A percentile compares a stretch with the other conserved stretches of the same genome.
phyloP scores from a whole-genome alignment of 1,284 basidiomycete species.

The Ustilago hordei region DNA sequence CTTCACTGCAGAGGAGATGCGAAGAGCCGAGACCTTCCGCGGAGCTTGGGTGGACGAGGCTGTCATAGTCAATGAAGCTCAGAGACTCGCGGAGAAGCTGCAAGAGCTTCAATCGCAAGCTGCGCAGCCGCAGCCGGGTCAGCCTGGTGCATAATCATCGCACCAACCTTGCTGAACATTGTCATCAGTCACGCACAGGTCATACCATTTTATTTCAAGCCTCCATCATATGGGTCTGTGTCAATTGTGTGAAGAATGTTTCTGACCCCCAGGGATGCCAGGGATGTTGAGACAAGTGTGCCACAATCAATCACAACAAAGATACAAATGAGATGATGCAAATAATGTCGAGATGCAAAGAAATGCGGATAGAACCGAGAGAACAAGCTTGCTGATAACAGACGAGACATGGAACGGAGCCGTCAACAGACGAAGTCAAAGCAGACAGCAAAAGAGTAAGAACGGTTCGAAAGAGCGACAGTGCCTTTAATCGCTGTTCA shows the following conservation, averaged over 20 bases:
- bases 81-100: slow-evolving; percentile 62
- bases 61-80: slow-evolving; percentile 64
- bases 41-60: slow-evolving; percentile 79
- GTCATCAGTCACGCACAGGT: not conserved
- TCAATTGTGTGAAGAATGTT: not conserved
- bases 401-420: not conserved
- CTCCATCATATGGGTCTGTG: not conserved
- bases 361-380: not conserved
- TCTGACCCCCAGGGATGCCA: not conserved
- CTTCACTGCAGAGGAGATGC: slow-evolving; percentile 82
- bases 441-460: not conserved
- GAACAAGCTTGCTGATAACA: not conserved
- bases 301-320: not conserved
- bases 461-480: not conserved
- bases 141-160: slow-evolving; percentile 19
- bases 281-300: not conserved
- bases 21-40: slow-evolving; percentile 87
- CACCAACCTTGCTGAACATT: not conserved
- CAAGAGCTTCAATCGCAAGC: slow-evolving; percentile 54
- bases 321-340: not conserved
- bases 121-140: slow-evolving; percentile 18
- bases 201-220: not conserved
- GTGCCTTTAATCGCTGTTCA: not conserved
- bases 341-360: slow-evolving; percentile 1
- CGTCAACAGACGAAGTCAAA: not conserved